These are phyloP conservation scores for Plasmodium malariae DNA, from an alignment of 169 alveolate species.

Conservation along the genomic window DNA sequence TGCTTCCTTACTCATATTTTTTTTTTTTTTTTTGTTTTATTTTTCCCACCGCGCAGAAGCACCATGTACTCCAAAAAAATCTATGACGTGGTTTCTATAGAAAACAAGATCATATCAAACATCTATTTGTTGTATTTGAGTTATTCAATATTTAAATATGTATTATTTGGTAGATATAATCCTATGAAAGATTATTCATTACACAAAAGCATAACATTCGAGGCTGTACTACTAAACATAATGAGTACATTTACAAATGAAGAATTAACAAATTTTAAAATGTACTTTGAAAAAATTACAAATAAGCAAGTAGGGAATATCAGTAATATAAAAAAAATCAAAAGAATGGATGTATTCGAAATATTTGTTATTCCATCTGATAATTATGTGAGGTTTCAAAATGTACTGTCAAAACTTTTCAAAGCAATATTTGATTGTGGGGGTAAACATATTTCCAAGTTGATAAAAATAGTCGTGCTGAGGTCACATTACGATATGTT, in stretches of 20 bases:
- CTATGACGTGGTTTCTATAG: conserved; percentile 47
- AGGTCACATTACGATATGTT: conserved; percentile 68
- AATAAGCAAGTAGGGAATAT: conserved; percentile 22
- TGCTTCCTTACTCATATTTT: background rate
- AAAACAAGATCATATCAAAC: conserved; percentile 63
- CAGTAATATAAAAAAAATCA: conserved; percentile 13
- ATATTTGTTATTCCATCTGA: conserved; percentile 58
- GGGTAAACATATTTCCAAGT: conserved; percentile 64
- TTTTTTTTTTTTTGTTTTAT: conserved; percentile 8
- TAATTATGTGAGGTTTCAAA: conserved; percentile 49
- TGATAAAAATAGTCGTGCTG: conserved; percentile 47
- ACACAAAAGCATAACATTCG: conserved; percentile 29
- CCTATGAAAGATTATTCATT: conserved; percentile 45
- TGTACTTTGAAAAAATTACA: conserved; percentile 36
- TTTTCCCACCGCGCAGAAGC: conserved; percentile 23
- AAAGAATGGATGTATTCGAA: conserved; percentile 70
- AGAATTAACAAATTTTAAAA: conserved; percentile 25
- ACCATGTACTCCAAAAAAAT: conserved; percentile 10
- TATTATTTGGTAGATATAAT: conserved; percentile 57
- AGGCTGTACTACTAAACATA: conserved; percentile 49
- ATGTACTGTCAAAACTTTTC: conserved; percentile 25
- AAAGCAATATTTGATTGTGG: conserved; percentile 77
- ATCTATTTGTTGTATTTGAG: conserved; percentile 34
- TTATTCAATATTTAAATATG: conserved; percentile 34
- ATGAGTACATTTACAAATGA: conserved; percentile 56